These are phyloP conservation scores for Moniliophthora roreri DNA, from an alignment of 1,284 basidiomycete species.

Conservation along the genomic window DNA sequence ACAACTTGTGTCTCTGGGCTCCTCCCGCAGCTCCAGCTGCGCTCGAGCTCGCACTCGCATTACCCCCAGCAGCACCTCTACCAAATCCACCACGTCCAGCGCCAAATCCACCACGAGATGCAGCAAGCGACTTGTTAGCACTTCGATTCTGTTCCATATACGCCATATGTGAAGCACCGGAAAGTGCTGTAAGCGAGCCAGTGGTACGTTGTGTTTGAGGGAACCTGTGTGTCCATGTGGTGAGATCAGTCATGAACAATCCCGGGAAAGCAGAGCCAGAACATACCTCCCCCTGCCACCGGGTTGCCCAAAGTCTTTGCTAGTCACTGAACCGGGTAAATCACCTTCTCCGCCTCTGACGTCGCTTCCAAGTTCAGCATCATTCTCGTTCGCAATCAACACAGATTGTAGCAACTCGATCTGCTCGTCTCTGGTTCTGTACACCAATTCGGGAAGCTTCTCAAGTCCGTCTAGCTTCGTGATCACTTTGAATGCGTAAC, in stretches of 20 bases:
- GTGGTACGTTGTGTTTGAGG: constrained; percentile 80
- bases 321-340: constrained; percentile 76
- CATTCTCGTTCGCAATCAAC: constrained; percentile 88
- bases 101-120: constrained; percentile 1
- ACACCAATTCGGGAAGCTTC: constrained; percentile 86
- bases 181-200: constrained; percentile 82
- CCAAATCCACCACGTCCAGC: too few species aligned
- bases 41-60: constrained; percentile 39
- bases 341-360: constrained; percentile 77
- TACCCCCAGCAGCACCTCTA: too few species aligned
- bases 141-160: constrained; percentile 92
- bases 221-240: constrained; percentile 51
- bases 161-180: constrained; percentile 87
- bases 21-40: constrained; percentile 32
- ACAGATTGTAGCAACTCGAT: constrained; percentile 94
- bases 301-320: constrained; percentile 68
- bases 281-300: not conserved
- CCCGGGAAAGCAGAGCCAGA: too few species aligned
- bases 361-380: constrained; percentile 87
- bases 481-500: constrained; percentile 99
- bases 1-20: constrained; percentile 70
- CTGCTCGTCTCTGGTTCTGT: constrained; percentile 89
- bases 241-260: too few species aligned
- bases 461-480: constrained; percentile 95
- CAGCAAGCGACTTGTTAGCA: constrained; percentile 80